A percentile compares a stretch with the other conserved stretches of the same genome.
Evolutionary conservation across 768 basidiomycete genomes (phyloP).

Genomic region (Termitomyces sp.): DNA sequence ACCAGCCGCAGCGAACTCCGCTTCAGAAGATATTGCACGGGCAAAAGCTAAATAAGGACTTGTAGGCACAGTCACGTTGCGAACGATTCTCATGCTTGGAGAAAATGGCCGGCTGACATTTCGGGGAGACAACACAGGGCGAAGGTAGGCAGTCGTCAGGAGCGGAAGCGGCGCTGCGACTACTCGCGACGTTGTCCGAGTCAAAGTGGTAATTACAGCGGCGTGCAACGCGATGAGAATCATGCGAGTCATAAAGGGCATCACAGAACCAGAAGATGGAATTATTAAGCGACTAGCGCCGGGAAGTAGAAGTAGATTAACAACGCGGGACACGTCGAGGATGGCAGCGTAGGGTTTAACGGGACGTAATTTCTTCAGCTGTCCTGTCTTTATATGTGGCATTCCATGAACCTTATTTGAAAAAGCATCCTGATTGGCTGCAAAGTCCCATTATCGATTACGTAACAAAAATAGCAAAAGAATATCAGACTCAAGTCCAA

Average conservation of each 20-base stretch:
- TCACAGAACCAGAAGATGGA: slow-evolving; percentile 12
- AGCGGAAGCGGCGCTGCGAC: slow-evolving; percentile 33
- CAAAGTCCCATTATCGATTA: neutral
- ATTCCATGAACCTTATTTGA: slow-evolving; percentile 14
- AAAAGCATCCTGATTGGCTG: slow-evolving; percentile 16
- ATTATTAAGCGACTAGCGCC: slow-evolving; percentile 25
- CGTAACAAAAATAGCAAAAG: neutral
- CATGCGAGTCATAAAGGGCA: slow-evolving; percentile 31
- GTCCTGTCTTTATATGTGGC: slow-evolving; percentile 9
- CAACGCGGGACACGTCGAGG: slow-evolving; percentile 6
- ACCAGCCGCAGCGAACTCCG: neutral
- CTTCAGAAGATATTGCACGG: neutral
- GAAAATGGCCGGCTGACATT: neutral
- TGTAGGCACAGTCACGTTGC: neutral
- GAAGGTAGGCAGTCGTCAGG: slow-evolving; percentile 17
- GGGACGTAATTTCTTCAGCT: neutral
- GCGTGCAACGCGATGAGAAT: slow-evolving; percentile 36
- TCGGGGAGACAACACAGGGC: slow-evolving; percentile 15
- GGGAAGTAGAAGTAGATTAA: slow-evolving; percentile 6
- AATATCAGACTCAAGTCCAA: neutral
- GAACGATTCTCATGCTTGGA: slow-evolving; percentile 10
- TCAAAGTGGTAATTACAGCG: slow-evolving; percentile 30
- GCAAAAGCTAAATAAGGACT: neutral
- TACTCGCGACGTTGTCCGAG: slow-evolving; percentile 18
- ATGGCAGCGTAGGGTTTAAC: slow-evolving; percentile 8